A percentile compares a stretch with the other conserved stretches of the same genome.
Evolutionary conservation across 768 basidiomycete genomes (phyloP).

Genomic region (Royoungia palumana): DNA sequence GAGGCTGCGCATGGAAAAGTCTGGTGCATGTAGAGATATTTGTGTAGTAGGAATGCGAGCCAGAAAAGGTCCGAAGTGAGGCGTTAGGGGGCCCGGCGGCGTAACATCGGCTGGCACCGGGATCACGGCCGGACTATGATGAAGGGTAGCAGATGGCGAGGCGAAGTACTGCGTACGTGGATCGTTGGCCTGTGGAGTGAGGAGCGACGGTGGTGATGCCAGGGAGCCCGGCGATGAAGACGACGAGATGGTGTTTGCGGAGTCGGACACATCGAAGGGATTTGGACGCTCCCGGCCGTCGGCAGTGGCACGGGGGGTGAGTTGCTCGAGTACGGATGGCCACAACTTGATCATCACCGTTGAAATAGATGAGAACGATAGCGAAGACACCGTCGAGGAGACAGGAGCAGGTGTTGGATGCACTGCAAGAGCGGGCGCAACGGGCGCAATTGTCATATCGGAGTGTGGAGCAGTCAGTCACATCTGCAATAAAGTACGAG

Average conservation of each 20-base stretch:
- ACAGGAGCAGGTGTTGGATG: conserved; percentile 10
- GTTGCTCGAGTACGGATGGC: conserved; percentile 53
- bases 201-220: not conserved
- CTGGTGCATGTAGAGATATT: conserved; percentile 82
- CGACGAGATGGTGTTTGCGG: conserved; percentile 25
- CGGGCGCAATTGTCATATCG: conserved; percentile 6
- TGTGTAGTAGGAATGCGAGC: conserved; percentile 53
- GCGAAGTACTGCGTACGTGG: conserved; percentile 12
- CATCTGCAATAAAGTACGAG: no score
- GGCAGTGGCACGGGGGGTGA: conserved; percentile 53
- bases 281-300: conserved; percentile 47
- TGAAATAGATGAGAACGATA: conserved; percentile 24
- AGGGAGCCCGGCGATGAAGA: conserved; percentile 19
- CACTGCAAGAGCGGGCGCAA: conserved; percentile 2
- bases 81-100: conserved; percentile 46
- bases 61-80: conserved; percentile 46
- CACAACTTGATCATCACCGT: conserved; percentile 66
- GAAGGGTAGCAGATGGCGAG: conserved; percentile 18
- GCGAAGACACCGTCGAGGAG: conserved; percentile 18
- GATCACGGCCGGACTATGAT: conserved; percentile 21
- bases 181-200: not conserved
- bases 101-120: conserved; percentile 34
- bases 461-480: conserved; percentile 9
- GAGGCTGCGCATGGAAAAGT: conserved; percentile 74
- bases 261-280: conserved; percentile 55